A percentile compares a stretch with the other conserved stretches of the same genome.
Conservation (phyloP, 2,329 filamentous ascomycete genomes). For the Pseudocercospora pini-densiflorae region DNA sequence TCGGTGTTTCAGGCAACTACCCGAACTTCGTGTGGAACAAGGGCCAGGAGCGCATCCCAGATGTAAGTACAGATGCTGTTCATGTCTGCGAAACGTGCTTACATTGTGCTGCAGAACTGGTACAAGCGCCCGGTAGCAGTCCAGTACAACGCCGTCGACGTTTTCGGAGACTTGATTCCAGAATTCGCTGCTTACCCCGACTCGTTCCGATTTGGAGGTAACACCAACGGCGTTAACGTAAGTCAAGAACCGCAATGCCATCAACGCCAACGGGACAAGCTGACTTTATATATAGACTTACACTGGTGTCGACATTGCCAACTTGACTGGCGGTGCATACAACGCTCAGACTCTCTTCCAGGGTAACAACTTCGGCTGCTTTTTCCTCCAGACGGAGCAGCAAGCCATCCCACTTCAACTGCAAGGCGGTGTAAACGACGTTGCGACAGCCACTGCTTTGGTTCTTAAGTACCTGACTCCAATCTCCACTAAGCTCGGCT, state of each 20-base stretch:
- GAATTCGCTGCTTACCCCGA: conserved; percentile 22
- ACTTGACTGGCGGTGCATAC: conserved; percentile 48
- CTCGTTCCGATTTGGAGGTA: conserved; percentile 38
- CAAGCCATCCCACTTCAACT: conserved; percentile 33
- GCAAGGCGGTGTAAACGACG: conserved; percentile 3
- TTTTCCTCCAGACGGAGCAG: conserved; percentile 15
- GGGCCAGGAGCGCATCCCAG: conserved; percentile 32
- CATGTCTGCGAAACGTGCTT: not conserved
- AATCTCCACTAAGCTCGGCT: conserved; percentile 10
- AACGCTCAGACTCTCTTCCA: conserved; percentile 37
- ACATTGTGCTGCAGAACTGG: conserved; percentile 16
- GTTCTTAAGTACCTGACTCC: conserved; percentile 22
- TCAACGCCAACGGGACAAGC: not conserved
- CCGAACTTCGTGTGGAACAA: conserved; percentile 21
- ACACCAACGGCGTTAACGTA: conserved; percentile 37
- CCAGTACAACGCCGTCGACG: conserved; percentile 25
- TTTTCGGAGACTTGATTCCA: conserved; percentile 21
- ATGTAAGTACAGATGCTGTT: not conserved
- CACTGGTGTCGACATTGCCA: conserved; percentile 39
- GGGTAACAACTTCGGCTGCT: conserved; percentile 23
- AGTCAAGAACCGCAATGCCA: not conserved
- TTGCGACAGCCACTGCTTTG: conserved; percentile 18
- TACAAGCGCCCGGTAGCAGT: conserved; percentile 28
- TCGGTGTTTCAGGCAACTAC: conserved; percentile 26
- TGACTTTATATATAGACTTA: conserved; percentile 30